Evolutionary conservation across 1,284 basidiomycete genomes (phyloP), one percentile per base, ranked within the genome.

Genomic region (Moesziomyces globuligerus): DNA sequence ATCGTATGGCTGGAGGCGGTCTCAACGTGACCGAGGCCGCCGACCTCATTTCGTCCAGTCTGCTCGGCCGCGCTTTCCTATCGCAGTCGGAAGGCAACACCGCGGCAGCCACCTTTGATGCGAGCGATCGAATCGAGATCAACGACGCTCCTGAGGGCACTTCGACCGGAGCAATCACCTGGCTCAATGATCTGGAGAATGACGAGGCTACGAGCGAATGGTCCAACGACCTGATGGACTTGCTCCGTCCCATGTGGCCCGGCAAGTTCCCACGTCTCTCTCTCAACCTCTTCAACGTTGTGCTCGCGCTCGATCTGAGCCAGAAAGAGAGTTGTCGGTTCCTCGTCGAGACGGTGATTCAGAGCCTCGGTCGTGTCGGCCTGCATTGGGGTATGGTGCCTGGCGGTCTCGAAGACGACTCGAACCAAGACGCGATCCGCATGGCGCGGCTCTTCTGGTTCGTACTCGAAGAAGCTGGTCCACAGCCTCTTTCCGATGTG

Each of bases 171-270:
- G 86, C 85, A 15, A 87, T 96, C 47, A 80, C 89, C 0, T 98
- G 91, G 88, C 90, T 90, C 88, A 98, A 98, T 82, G 90, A 98
- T 83, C 83, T 98, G 23, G 90, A 92, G 83, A 90, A 89, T 64
- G 94, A 97, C 79, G 85, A 83, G n/a, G 49, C 49, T 9, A 72
- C 64, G 8, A 49, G 38, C 17, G 36, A 26, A 1, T 73, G 70
- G 66, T 58, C 66, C 13, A 60, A 50, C 24, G 64, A 67, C 11
- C 45, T 74, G 38, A 55, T 68, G 46, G 56, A 67, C 28, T 41
- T 74, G 25, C 56, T 79, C 13, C 71, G 72, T 18, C 78, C 76
- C 15, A 55, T 71, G 57, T 78, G 72, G 68, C 75, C 78, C 0
- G 74, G 73, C 18, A 51, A 62, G 21, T 77, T 80, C 29, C 77